These are phyloP conservation scores for Pelargonium fulgidum DNA, from an alignment of 441 rosid genomes.

Conservation along the genomic window DNA sequence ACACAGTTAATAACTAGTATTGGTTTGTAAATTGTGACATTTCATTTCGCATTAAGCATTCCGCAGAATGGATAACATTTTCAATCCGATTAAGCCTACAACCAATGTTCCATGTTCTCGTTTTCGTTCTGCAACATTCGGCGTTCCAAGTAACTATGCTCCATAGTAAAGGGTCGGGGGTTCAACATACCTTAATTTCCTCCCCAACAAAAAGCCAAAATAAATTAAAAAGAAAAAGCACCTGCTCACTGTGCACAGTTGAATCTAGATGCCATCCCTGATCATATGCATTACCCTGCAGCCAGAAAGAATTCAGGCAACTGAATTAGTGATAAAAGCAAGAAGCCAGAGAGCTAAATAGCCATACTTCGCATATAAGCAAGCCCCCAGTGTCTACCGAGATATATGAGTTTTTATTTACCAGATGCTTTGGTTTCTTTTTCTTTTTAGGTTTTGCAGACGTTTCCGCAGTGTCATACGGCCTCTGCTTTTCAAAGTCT, in stretches of 20 bases:
- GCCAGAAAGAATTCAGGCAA: slow-evolving; percentile 25
- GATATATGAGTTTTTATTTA: slow-evolving; percentile 31
- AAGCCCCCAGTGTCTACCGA: slow-evolving; percentile 16
- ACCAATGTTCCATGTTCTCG: too few relatives aligned
- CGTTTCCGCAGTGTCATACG: slow-evolving; percentile 74
- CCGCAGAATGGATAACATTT: too few relatives aligned
- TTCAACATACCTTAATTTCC: background rate
- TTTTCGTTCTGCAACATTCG: too few relatives aligned
- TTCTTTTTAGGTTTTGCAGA: slow-evolving; percentile 61
- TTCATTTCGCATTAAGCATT: too few relatives aligned
- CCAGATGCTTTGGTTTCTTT: slow-evolving; percentile 65
- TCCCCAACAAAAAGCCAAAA: background rate
- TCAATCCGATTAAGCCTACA: too few relatives aligned
- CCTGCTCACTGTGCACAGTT: slow-evolving; percentile 66
- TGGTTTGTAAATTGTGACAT: too few relatives aligned
- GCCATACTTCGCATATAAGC: slow-evolving; percentile 14
- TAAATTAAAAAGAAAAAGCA: slow-evolving; percentile 22
- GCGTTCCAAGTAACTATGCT: too few relatives aligned
- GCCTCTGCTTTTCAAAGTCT: slow-evolving; percentile 63
- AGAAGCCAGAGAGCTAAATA: slow-evolving; percentile 2
- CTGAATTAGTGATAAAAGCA: slow-evolving; percentile 22
- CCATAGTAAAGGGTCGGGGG: too few relatives aligned
- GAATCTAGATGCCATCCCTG: slow-evolving; percentile 78
- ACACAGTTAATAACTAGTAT: too few relatives aligned
- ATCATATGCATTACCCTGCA: slow-evolving; percentile 76